Percentiles rank a stretch among this genome's conserved stretches.
phyloP scores from a whole-genome alignment of 148 eudicot genomes.

The Nepenthes mirabilis region DNA sequence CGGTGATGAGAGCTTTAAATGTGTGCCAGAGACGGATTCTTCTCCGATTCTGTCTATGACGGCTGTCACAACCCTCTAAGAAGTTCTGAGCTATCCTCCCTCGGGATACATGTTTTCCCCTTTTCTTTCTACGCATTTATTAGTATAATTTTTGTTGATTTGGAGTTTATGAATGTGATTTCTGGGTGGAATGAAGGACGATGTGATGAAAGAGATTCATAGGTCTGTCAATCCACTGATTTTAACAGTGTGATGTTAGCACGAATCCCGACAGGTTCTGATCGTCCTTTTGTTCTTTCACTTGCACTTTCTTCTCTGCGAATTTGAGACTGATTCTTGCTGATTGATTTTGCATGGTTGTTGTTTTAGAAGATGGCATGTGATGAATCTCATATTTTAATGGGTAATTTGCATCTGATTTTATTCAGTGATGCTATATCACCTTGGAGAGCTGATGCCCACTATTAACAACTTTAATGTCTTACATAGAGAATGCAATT shows the following conservation, averaged over 20 bases:
- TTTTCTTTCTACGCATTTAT: background rate
- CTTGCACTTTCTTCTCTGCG: background rate
- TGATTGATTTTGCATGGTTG: background rate
- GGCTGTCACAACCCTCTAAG: constrained; percentile 79
- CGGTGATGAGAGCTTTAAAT: constrained; percentile 30
- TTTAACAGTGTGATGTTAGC: constrained; percentile 32
- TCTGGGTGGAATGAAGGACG: constrained; percentile 7
- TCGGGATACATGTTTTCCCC: background rate
- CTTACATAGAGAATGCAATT: too few relatives aligned
- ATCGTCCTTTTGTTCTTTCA: constrained; percentile 20
- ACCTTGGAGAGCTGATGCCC: constrained; percentile 95
- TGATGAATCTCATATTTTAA: constrained; percentile 52
- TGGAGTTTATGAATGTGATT: background rate
- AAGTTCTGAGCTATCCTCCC: constrained; percentile 52
- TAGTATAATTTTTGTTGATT: background rate
- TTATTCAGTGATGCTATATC: constrained; percentile 38
- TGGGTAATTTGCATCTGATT: constrained; percentile 97
- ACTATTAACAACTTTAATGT: too few relatives aligned
- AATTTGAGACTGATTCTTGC: background rate
- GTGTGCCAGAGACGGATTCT: constrained; percentile 33
- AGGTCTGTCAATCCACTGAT: constrained; percentile 91
- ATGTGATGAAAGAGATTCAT: constrained; percentile 62
- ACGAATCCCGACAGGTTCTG: constrained; percentile 79
- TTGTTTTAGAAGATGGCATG: constrained; percentile 8
- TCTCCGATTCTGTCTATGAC: constrained; percentile 23